Evolutionary conservation across 352 stramenopile species (phyloP), one percentile per base, ranked within the genome.

Genomic region (Pythium scleroteichum): DNA sequence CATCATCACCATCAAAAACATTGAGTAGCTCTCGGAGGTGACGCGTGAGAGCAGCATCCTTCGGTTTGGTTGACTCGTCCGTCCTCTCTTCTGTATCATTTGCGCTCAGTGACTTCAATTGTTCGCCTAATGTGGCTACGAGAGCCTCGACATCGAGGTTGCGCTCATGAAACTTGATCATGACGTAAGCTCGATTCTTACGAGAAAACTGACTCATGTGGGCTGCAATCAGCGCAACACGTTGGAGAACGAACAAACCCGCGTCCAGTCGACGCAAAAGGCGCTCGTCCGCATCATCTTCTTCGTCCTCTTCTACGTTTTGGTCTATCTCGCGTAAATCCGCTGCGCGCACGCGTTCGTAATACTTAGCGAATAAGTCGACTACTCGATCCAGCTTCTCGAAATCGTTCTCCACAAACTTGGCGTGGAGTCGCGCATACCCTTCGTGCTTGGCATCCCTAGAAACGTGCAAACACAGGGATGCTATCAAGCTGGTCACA

Each of bases 401-500:
- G 69, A 89, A 85, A 8, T 90, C 78, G 23, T 77, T 87, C 53
- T 95, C 85, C 1, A 92, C 62, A 69, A 95, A 92, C 53, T 95
- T 95, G 40, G 75, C 83, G 32, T 95, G 77, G 4, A 95, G 71
- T 9, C 83, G 84, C 12, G 80, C 82, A 52, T 72, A 73, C 4
- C 72, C 83, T 46, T 93, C 83, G 29, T 77, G 59, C 14, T 74
- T 69, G 22, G 83, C 76, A 5, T 88, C 61, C 8, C 75, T 33
- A 17, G 38, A 29, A 7, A 92, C 66, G 60, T 79, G 71, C 2
- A 78, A 63, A 52, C 82, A 90, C 39, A 93, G 50, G 7, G 82
- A 90, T 1, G 83, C 70, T n/a, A 93, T 62, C 27, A 93, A 62
- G 63, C 78, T 89, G 20, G 71, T 65, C 5, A 76, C 69, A 35